phyloP scores from a whole-genome alignment of 148 eudicot genomes.

The Rhododendron molle region DNA sequence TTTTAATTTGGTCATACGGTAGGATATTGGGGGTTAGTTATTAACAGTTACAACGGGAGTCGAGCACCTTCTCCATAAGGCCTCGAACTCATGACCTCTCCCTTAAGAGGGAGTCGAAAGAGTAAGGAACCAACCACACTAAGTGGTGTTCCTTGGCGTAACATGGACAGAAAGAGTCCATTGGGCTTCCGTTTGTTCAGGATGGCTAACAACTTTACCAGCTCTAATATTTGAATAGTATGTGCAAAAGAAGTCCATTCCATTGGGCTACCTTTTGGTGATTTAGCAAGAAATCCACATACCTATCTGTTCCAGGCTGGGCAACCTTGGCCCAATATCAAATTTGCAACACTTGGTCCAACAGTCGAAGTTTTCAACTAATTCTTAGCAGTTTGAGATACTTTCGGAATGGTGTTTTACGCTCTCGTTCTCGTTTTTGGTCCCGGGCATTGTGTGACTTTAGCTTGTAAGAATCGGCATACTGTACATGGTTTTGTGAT shows the following conservation, averaged over 20 bases:
- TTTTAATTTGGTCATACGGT: too few relatives aligned
- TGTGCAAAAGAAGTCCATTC: background rate
- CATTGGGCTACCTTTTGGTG: background rate
- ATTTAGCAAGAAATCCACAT: background rate
- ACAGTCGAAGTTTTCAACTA: background rate
- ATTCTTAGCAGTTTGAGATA: background rate
- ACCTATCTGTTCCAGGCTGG: background rate
- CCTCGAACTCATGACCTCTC: too few relatives aligned
- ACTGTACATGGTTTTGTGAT: too few relatives aligned
- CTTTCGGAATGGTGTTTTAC: background rate
- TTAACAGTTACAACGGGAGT: too few relatives aligned
- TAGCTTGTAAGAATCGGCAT: background rate
- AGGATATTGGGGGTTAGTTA: too few relatives aligned
- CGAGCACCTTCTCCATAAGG: too few relatives aligned
- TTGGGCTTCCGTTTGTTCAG: background rate
- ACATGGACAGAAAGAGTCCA: background rate
- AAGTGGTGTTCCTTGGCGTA: background rate
- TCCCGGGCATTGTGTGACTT: background rate
- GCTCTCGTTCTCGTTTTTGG: background rate
- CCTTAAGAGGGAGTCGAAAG: too few relatives aligned
- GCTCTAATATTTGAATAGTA: background rate
- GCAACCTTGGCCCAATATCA: background rate
- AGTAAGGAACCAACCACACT: too few relatives aligned
- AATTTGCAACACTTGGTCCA: background rate
- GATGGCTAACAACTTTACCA: background rate